Percentiles rank a stretch among this genome's conserved stretches.
These are phyloP conservation scores for Fusarium dimerum DNA, from an alignment of 2,329 filamentous ascomycete species.

Conservation along the genomic window DNA sequence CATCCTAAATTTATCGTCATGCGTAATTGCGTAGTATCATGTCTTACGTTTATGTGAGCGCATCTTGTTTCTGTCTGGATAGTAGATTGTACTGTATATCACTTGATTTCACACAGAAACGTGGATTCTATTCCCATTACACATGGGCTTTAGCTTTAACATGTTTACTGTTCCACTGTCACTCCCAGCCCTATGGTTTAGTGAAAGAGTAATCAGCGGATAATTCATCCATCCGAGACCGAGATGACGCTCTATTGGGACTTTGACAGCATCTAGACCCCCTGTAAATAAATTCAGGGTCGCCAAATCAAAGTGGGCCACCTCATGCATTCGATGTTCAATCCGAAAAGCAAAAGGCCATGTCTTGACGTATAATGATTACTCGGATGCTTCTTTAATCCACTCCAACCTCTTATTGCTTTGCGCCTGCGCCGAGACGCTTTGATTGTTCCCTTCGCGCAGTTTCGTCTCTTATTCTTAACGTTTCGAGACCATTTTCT, in stretches of 20 bases:
- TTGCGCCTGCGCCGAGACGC: constrained; percentile 12
- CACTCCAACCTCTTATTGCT: constrained; percentile 4
- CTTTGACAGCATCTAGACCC: constrained; percentile 10
- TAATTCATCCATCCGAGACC: constrained; percentile 24
- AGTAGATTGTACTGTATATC: neutral
- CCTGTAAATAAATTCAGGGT: constrained; percentile 18
- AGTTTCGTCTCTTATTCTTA: neutral
- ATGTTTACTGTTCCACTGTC: neutral
- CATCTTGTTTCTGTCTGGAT: no score
- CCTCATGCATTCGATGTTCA: constrained; percentile 21
- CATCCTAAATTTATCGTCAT: neutral
- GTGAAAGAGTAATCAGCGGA: constrained; percentile 14
- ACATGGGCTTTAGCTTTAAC: no score
- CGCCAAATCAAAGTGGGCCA: constrained; percentile 21
- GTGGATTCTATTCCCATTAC: neutral
- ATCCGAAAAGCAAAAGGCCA: constrained; percentile 20
- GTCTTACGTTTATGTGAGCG: neutral
- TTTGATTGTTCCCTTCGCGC: constrained; percentile 6
- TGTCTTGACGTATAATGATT: constrained; percentile 19
- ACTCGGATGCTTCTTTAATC: constrained; percentile 17
- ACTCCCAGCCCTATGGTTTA: neutral
- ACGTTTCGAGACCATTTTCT: neutral
- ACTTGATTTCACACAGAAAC: neutral
- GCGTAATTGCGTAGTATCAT: neutral
- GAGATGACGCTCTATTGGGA: constrained; percentile 24